Conservation (phyloP, 768 basidiomycete species). For the Boletus rubroflammeus region DNA sequence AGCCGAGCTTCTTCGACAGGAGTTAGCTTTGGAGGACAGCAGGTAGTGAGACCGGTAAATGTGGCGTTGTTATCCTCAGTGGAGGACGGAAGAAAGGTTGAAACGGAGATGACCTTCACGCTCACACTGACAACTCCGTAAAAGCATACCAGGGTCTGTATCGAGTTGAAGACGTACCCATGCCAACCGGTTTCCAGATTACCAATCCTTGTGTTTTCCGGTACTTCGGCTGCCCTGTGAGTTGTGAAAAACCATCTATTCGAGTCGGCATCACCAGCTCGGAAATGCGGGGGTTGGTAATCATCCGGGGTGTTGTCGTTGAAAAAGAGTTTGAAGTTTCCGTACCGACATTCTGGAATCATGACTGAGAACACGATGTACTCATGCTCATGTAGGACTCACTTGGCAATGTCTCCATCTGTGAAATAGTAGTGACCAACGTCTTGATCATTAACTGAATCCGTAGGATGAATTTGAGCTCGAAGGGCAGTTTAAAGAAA, state of each 20-base stretch:
- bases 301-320: constrained; percentile 73
- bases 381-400: constrained; percentile 22
- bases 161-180: constrained; percentile 40
- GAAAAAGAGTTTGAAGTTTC: constrained; percentile 88
- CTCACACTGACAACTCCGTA: constrained; percentile 48
- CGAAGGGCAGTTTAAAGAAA: not conserved
- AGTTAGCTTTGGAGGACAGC: constrained; percentile 41
- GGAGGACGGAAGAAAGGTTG: constrained; percentile 65
- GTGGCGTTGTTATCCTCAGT: constrained; percentile 54
- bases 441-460: constrained; percentile 69
- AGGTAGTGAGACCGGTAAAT: constrained; percentile 46
- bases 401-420: constrained; percentile 81
- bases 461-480: not conserved
- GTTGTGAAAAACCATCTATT: constrained; percentile 83
- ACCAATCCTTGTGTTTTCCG: constrained; percentile 70
- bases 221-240: constrained; percentile 65
- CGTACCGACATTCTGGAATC: constrained; percentile 65
- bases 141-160: not conserved
- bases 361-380: not conserved
- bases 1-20: constrained; percentile 55
- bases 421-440: constrained; percentile 71
- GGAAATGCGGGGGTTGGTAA: constrained; percentile 83
- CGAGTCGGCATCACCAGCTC: constrained; percentile 63
- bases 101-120: constrained; percentile 68
- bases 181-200: constrained; percentile 70